Base-by-base conservation (phyloP, 2,329 filamentous ascomycete species). In the Drechmeria coniospora region DNA sequence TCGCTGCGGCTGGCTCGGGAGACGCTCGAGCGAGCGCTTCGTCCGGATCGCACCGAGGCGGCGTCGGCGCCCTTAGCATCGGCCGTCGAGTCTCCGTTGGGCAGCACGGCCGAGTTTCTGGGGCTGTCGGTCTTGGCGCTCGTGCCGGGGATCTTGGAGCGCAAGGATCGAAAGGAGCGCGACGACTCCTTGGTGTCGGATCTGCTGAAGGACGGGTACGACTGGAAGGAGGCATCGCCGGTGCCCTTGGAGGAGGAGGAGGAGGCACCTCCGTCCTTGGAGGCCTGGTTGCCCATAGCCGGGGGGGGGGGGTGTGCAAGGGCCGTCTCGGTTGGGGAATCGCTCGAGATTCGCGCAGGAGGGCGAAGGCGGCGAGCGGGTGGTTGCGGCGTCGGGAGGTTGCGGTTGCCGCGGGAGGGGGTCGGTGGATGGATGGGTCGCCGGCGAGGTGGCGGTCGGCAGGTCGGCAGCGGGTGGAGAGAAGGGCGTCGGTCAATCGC, bases 161-260 rank as follows among this genome's bases (percentile, higher is more conserved):
- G 71, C 40, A 95, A 68, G 21, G 74, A 78, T 40, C 81, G 74
- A 52, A 94, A 75, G 4, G 86, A 94, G 38, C 84, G 79, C 18
- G 79, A 73, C 6, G 84, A 94, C 39, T 93, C 86, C 51, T 86
- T 87, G 16, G 87, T 95, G 49, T 95, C 87, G 31, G 84, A 83
- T 50, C 79, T 79, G 57, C 77, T 80, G 50, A 95, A 87, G 16
- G 87, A 93, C 16, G 86, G 87, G 53, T 90, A 92, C 17, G 82
- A 80, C 52, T 83, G 78, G 33, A 94, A 57, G 33, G 55, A 49
- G 28, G 51, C 50, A 23, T 51, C 39, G 35, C 54, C 57, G 22
- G 59, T 60, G n/a, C n/a, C n/a, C n/a, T n/a, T n/a, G 43, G 60
- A 50, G 33, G 56, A 48, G n/a, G n/a, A n/a, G n/a, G n/a, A n/a